A percentile compares a stretch with the other conserved stretches of the same genome.
These are phyloP conservation scores for Kitagawia praeruptora DNA, from an alignment of 129 eudicot genomes.

Conservation along the genomic window DNA sequence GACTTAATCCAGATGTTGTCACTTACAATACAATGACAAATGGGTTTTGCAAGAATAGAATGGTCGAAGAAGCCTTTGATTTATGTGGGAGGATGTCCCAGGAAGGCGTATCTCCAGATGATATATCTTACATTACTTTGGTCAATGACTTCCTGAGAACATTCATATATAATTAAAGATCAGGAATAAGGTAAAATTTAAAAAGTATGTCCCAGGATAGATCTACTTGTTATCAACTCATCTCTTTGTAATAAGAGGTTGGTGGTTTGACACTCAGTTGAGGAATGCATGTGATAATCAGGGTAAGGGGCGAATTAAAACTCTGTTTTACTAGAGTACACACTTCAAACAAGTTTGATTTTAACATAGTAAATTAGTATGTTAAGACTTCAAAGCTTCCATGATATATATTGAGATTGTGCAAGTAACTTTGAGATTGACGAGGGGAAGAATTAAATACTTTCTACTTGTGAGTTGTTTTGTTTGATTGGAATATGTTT, in stretches of 20 bases:
- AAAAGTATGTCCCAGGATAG: too few species aligned
- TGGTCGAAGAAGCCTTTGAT: too few species aligned
- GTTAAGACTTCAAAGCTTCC: background rate
- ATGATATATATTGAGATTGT: background rate
- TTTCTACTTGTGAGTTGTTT: background rate
- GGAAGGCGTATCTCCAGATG: too few species aligned
- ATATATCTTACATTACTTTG: too few species aligned
- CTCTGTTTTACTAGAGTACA: background rate
- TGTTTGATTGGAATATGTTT: background rate
- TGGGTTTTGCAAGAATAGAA: too few species aligned
- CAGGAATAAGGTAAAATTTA: too few species aligned
- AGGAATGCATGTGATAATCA: too few species aligned
- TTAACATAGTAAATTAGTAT: background rate
- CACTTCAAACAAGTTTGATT: background rate
- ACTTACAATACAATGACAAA: too few species aligned
- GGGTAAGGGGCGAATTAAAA: background rate
- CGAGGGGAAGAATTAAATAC: background rate
- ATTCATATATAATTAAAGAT: too few species aligned
- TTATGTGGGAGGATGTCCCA: too few species aligned
- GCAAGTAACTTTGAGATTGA: background rate
- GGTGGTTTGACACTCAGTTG: background rate
- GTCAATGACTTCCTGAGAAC: too few species aligned
- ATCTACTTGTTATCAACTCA: background rate
- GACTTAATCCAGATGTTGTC: too few species aligned
- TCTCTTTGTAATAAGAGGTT: background rate